Base-by-base conservation (phyloP, 164 flowering plant species). In the Sextonia rubra region DNA sequence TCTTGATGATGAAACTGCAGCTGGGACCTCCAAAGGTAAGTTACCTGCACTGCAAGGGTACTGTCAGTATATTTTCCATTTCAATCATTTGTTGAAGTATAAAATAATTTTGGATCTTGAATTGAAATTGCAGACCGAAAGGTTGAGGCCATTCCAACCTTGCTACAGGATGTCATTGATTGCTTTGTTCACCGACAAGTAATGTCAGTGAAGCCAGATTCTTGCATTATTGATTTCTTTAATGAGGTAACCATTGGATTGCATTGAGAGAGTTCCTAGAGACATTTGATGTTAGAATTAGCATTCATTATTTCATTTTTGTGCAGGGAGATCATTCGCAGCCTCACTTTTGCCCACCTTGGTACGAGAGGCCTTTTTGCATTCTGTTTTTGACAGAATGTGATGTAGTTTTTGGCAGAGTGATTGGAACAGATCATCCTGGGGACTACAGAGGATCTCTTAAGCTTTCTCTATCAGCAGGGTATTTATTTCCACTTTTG, bases 281-380 rank as follows among this genome's bases (percentile, higher is more conserved):
- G 37, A 64, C 17, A 64, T 29, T 5, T 27, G 32, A 27, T 27
- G 20, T 15, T 18, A 27, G 67, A 64, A 37, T 37, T 37, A 6
- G 17, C 14, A 23, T 14, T 58, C 5, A 44, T 25, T 3, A 20
- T 47, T 3, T 47, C 24, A 26, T 47, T 64, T 64, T 64, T 32
- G 25, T 77, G 72, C 64, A 93, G 98, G 98, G 97, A 69, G 98
- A 93, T 85, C 88, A 89, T 73, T 93, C 95, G 37, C 97, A 90
- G 73, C 93, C 98, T 67, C 83, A 87, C 68, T 76, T 78, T 32
- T 90, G 79, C 79, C 90, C 91, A 25, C 76, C 83, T 15, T 90
- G 88, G 89, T 90, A 73, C 80, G 93, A 91, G 60, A 82, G 93
- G 83, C 94, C 98, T 62, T 78, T 93, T 55, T 84, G 87, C 64